Conservation (phyloP, 208 protist genomes). For the Lotmaria passim region DNA sequence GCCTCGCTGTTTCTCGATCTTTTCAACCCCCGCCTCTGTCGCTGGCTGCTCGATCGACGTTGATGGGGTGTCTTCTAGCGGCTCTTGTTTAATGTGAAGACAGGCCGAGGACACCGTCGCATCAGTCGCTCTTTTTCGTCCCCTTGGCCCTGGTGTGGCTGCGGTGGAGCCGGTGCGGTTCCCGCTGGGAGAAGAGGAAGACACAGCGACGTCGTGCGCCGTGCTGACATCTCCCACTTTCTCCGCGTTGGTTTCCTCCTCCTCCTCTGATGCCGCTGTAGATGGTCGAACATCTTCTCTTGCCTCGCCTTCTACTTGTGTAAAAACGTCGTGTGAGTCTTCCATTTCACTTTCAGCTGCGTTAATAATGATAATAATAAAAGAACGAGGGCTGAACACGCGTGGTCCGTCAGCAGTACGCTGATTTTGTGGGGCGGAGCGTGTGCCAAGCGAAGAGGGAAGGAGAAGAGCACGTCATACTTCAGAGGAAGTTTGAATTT, state of each 20-base stretch:
- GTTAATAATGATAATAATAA: too few species aligned
- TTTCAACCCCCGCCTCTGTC: neutral
- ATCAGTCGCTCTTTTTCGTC: neutral
- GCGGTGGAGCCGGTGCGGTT: neutral
- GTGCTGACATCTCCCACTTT: neutral
- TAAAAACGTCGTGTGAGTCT: too few species aligned
- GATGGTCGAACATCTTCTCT: too few species aligned
- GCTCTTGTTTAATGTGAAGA: neutral
- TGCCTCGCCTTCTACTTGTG: neutral
- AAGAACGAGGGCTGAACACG: too few species aligned
- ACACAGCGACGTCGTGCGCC: neutral
- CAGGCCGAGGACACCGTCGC: too few species aligned
- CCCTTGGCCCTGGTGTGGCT: neutral
- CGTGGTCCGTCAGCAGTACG: too few species aligned
- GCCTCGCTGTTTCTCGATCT: neutral
- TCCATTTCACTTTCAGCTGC: too few species aligned
- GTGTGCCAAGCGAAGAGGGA: too few species aligned
- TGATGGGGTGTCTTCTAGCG: slow-evolving; percentile 4
- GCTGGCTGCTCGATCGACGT: neutral
- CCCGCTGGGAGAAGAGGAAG: neutral
- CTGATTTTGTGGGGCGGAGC: too few species aligned
- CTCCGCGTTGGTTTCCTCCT: neutral
- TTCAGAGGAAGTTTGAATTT: too few species aligned
- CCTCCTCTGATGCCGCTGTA: neutral
- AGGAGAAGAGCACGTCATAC: too few species aligned